A percentile compares a stretch with the other conserved stretches of the same genome.
Evolutionary conservation across 352 stramenopile species (phyloP).

Genomic region (Pythium brassicae): DNA sequence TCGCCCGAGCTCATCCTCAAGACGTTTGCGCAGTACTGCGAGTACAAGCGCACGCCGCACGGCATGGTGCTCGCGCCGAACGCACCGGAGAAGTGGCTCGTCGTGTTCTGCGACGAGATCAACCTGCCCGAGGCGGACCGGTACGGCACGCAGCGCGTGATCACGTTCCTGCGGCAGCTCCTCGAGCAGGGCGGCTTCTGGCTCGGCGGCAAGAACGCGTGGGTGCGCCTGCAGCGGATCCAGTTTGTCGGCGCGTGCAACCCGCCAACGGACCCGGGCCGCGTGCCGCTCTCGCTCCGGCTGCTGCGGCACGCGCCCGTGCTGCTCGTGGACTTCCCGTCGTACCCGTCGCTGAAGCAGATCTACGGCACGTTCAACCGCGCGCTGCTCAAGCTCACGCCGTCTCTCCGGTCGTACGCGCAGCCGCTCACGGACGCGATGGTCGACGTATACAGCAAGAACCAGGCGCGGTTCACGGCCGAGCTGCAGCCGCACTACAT

Average conservation of each 20-base stretch:
- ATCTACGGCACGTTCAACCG: conserved; percentile 99
- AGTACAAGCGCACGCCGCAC: conserved; percentile 96
- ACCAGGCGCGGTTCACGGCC: conserved; percentile 94
- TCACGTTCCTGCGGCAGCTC: conserved; percentile 98
- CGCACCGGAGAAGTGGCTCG: conserved; percentile 95
- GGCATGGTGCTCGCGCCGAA: conserved; percentile 95
- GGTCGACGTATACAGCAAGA: conserved; percentile 98
- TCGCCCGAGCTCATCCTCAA: conserved; percentile 98
- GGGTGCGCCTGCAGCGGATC: conserved; percentile 91
- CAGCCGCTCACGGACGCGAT: conserved; percentile 98
- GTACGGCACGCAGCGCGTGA: conserved; percentile 99
- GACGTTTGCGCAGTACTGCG: conserved; percentile 98
- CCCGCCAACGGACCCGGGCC: conserved; percentile 98
- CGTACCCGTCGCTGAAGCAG: conserved; percentile 93
- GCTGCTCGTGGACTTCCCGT: conserved; percentile 99
- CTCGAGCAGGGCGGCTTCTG: conserved; percentile 96
- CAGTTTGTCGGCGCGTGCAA: conserved; percentile 99
- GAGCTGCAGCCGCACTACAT: conserved; percentile 98
- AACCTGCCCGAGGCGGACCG: conserved; percentile 98
- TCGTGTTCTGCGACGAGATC: conserved; percentile 99
- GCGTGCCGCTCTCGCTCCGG: conserved; percentile 95
- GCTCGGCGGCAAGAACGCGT: conserved; percentile 85
- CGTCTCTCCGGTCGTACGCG: conserved; percentile 95
- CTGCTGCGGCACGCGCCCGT: conserved; percentile 98
- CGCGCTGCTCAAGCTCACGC: conserved; percentile 97